Evolutionary conservation across 139 green algal species (phyloP), one percentile per base, ranked within the genome.

Genomic region (Penium margaritaceum): DNA sequence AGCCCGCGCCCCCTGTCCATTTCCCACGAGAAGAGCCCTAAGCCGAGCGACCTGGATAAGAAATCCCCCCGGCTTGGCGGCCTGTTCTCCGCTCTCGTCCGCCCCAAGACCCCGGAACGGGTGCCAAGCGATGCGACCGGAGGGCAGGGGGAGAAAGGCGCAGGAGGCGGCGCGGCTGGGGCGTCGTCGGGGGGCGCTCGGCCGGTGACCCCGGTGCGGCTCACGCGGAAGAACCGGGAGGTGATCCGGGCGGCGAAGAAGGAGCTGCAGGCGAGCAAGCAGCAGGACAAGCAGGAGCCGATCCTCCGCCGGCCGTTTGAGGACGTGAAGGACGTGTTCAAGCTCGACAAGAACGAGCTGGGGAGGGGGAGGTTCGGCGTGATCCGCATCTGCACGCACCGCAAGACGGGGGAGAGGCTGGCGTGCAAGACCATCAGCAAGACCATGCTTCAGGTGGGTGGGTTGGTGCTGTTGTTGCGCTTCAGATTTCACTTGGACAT

Each of bases 371-470:
- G 43, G 43, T 82, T 82, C 54, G 75, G 75, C 19, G 75, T 82
- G 54, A 82, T 70, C 37, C 78, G 32, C 32, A 27, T 80, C 12
- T 65, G 46, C 38, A 72, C 41, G 3, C 64, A 89, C 35, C 87
- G 87, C 61, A 79, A 57, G n/a, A 89, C 82, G 7, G 84, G 84
- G 21, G 63, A 87, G 43, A 32, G 78, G 39, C 85, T 84, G 9
- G 90, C 90, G 2, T 91, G 86, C 85, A 96, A 96, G 74, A 85
- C 86, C 41, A 96, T 97, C 78, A 85, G 78, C 61, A 97, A 97
- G 83, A 80, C 81, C 63, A 93, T 92, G 81, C 82, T 96, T 70
- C 38, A 60, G 65, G 65, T 73, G 61, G 83, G 81, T 21, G 64
- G n/a, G n/a, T n/a, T n/a, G n/a, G n/a, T n/a, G n/a, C n/a, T n/a